Base-by-base conservation (phyloP, 129 eudicot genomes). In the Logfia minima region DNA sequence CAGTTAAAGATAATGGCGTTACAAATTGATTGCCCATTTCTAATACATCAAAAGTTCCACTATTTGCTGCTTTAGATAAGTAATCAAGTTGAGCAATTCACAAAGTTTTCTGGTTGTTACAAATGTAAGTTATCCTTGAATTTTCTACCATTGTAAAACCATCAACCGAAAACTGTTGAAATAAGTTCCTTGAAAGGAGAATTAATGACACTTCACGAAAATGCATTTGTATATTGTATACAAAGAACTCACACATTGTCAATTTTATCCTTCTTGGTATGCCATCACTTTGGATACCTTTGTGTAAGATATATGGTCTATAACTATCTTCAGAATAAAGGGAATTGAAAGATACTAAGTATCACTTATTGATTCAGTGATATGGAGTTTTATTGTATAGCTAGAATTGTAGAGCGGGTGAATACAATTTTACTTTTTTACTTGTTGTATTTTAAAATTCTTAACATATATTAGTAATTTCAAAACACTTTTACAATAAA, bases 1-100 rank as follows among this genome's bases (percentile, higher is more conserved):
- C 71, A 4, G 41, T 75, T 17, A 43, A 66, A 1, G 79, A 59
- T 0, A 79, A 66, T 14, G 86, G 84, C 4, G 72, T 17, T 6
- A 83, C 74, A 0, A 84, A 70, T 1, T 70, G 13, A 6, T 16
- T 34, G 2, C 72, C 64, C 2, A 26, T 37, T 1, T 6, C 9
- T 0, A 37, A 11, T 3, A 19, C 18, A 22, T 22, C 21, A 0
- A 18, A 5, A 19, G 39, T 34, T 14, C 55, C 80, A 0, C 21
- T 10, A 0, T 45, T 6, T 43, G 8, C 21, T 0, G 23, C 13
- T 4, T 51, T 8, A 26, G 65, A n/a, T 3, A n/a, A 51, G 3
- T 3, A n/a, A 9, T 4, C 17, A 10, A 24, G 9, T 23, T 1
- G 22, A 10, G 21, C 28, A 6, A 52, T 18, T 3, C 31, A 19